phyloP scores from a whole-genome alignment of 345 rosid genomes.

The Lepidium aucheri region DNA sequence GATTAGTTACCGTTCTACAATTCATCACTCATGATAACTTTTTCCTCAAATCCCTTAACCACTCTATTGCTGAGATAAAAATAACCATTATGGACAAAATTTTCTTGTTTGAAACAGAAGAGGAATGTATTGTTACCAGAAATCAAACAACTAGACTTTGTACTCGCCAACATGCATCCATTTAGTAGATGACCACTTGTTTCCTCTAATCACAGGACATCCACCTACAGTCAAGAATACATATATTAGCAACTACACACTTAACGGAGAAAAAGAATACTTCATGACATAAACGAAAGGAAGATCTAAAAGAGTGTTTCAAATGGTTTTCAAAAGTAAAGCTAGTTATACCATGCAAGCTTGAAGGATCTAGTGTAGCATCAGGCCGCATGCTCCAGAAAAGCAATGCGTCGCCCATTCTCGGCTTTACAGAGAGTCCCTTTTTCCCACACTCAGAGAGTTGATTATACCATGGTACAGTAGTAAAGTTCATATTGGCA shows the following conservation, averaged over 20 bases:
- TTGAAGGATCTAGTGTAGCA: constrained; percentile 74
- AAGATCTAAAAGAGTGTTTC: too few relatives aligned
- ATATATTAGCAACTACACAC: neutral
- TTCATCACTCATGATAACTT: neutral
- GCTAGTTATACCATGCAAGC: constrained; percentile 64
- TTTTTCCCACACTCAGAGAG: constrained; percentile 75
- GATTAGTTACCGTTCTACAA: neutral
- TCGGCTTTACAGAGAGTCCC: constrained; percentile 75
- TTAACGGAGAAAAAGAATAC: too few relatives aligned
- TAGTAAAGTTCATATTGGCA: constrained; percentile 53
- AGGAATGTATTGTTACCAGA: neutral
- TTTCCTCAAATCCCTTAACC: too few relatives aligned
- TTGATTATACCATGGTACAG: constrained; percentile 72
- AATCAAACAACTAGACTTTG: constrained; percentile 25
- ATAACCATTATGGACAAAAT: neutral
- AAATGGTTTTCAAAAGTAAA: neutral
- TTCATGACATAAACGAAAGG: too few relatives aligned
- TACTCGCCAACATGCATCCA: constrained; percentile 86
- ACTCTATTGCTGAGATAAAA: neutral
- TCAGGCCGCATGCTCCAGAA: constrained; percentile 98
- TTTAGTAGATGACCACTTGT: constrained; percentile 95
- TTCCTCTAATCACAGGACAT: constrained; percentile 82
- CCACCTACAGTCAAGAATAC: constrained; percentile 44
- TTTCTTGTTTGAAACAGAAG: neutral
- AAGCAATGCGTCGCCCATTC: constrained; percentile 77